These are phyloP conservation scores for Termitomyces sp. DNA, from an alignment of 768 basidiomycete genomes.

Conservation along the genomic window DNA sequence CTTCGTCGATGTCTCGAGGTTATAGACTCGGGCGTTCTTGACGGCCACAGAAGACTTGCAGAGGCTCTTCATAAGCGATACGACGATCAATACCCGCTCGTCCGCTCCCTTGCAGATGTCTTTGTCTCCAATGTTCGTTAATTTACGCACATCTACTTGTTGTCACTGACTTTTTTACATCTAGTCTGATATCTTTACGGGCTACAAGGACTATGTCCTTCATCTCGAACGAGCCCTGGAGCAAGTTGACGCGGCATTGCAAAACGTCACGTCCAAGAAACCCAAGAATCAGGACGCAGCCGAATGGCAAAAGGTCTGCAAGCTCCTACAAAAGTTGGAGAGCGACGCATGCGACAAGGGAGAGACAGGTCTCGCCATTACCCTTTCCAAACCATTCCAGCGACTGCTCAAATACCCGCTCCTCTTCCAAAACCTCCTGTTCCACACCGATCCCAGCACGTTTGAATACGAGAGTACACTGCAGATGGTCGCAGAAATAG, in stretches of 20 bases:
- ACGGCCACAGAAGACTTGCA: conserved; percentile 84
- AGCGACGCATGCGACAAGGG: conserved; percentile 78
- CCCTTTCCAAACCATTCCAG: conserved; percentile 95
- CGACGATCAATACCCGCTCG: conserved; percentile 93
- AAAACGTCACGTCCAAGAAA: conserved; percentile 63
- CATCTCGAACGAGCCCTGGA: conserved; percentile 89
- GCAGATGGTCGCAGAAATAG: conserved; percentile 96
- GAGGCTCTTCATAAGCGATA: conserved; percentile 87
- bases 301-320: conserved; percentile 77
- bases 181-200: conserved; percentile 89
- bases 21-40: conserved; percentile 80
- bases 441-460: conserved; percentile 95
- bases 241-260: conserved; percentile 79
- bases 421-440: conserved; percentile 95
- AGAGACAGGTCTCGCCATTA: conserved; percentile 93
- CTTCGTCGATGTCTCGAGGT: conserved; percentile 83
- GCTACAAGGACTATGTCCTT: conserved; percentile 93
- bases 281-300: conserved; percentile 79
- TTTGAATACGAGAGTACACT: conserved; percentile 96
- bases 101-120: conserved; percentile 91
- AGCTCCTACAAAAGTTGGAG: conserved; percentile 74
- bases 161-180: conserved; percentile 7
- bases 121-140: conserved; percentile 85
- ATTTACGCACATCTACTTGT: not conserved
- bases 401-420: conserved; percentile 95